Evolutionary conservation across 257 asterid species (phyloP), one percentile per base, ranked within the genome.

Genomic region (Primulina eburnea): DNA sequence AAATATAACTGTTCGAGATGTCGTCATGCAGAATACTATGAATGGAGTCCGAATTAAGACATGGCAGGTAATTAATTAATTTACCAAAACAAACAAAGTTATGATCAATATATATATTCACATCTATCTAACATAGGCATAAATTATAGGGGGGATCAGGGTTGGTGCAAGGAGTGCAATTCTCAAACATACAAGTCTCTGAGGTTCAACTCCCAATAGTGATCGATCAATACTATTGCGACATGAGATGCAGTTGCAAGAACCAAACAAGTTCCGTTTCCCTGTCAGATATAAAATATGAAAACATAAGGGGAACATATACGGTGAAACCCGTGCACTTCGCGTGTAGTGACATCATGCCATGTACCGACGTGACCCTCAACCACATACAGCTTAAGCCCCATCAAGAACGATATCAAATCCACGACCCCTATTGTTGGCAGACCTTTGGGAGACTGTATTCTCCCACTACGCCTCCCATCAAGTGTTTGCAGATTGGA

Each of bases 361-460:
- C 26, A 24, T 24, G 26, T 24, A 24, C 26, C 26, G 26, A 24
- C 26, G 26, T 24, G 26, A 24, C 26, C 26, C 26, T 24, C 26
- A 24, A 24, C 26, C 26, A 24, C 75, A 84, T 94, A 40, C 84
- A 88, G 34, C 50, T 94, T 70, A 80, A 76, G 73, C 95, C 99
- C 1, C 73, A 68, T 9, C 91, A 78, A 52, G 89, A 89, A 24
- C 26, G 26, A 24, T 24, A 24, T 21, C 66, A 65, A 9, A 75
- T 94, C 90, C 89, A 91, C 6, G 95, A 91, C 26, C 97, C 99
- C 24, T 94, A 50, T 12, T 94, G 99, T 69, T 94, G 99, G 99
- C 85, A 87, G 74, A 73, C 95, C 0, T 94, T 80, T 52, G 99
- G 99, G 6, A 87, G 88, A 73, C 76, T 89, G 16, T 84, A 73